Conservation (phyloP, 2,329 filamentous ascomycete genomes). For the Pseudopyricularia javanii region DNA sequence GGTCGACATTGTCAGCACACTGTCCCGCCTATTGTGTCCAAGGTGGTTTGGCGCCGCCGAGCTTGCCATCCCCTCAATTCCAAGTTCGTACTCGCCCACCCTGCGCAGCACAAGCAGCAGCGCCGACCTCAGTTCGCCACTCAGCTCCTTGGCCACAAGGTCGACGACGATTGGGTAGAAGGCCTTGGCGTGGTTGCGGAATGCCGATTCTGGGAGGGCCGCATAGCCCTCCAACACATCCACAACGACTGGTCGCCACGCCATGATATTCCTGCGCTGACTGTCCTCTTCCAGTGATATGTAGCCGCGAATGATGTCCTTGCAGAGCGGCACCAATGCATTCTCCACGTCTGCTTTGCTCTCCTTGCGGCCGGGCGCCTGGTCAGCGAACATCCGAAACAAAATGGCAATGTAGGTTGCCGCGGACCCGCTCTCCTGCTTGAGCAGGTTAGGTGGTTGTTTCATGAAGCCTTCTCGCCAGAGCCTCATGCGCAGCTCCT, state of each 20-base stretch:
- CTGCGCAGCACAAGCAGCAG: constrained; percentile 67
- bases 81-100: constrained; percentile 66
- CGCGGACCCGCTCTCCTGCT: constrained; percentile 88
- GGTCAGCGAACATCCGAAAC: constrained; percentile 94
- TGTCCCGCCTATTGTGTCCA: constrained; percentile 7
- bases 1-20: constrained; percentile 8
- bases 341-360: constrained; percentile 76
- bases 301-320: constrained; percentile 83
- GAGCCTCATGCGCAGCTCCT: constrained; percentile 83
- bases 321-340: constrained; percentile 86
- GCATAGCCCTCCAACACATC: constrained; percentile 91
- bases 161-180: constrained; percentile 86
- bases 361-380: constrained; percentile 66
- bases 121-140: constrained; percentile 62
- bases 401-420: constrained; percentile 93
- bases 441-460: constrained; percentile 91
- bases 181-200: constrained; percentile 62
- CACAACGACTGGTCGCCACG: constrained; percentile 94
- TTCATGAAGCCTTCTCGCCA: constrained; percentile 99
- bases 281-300: constrained; percentile 84
- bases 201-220: constrained; percentile 68
- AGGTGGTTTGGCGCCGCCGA: constrained; percentile 3
- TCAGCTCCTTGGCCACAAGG: constrained; percentile 70
- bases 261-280: constrained; percentile 91
- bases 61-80: constrained; percentile 36